Conservation (phyloP, 2,329 filamentous ascomycete species). For the Calonectria multiphialidica region DNA sequence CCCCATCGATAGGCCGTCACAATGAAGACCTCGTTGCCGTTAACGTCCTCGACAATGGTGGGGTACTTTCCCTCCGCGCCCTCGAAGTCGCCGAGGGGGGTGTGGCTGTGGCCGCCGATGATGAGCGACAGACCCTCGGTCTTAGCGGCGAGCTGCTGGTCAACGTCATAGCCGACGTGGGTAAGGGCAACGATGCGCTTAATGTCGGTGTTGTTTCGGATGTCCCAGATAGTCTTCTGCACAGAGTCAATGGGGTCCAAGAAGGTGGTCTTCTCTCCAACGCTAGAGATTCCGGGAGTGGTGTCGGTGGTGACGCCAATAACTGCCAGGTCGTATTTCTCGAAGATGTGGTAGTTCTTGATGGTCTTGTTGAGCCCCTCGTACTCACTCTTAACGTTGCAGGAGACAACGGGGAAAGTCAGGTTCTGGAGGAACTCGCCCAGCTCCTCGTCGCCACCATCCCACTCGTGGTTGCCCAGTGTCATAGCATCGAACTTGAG, state of each 20-base stretch:
- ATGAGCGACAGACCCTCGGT: conserved; percentile 76
- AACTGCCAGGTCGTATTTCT: conserved; percentile 70
- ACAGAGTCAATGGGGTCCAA: conserved; percentile 68
- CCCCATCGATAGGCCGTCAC: conserved; percentile 78
- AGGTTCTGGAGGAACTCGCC: conserved; percentile 72
- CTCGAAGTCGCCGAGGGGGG: conserved; percentile 70
- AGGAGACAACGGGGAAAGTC: conserved; percentile 73
- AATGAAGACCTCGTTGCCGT: conserved; percentile 76
- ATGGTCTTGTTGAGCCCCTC: conserved; percentile 71
- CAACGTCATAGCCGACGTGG: conserved; percentile 75
- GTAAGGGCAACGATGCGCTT: conserved; percentile 75
- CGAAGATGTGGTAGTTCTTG: conserved; percentile 74
- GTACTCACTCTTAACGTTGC: conserved; percentile 73
- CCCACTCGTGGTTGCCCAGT: conserved; percentile 76
- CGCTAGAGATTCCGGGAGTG: conserved; percentile 68
- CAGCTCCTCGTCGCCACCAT: conserved; percentile 72
- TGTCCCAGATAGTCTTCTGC: conserved; percentile 72
- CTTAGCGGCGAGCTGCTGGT: conserved; percentile 69
- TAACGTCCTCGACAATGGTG: conserved; percentile 70
- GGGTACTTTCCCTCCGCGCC: conserved; percentile 71
- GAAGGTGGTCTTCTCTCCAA: conserved; percentile 69
- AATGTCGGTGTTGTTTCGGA: conserved; percentile 71
- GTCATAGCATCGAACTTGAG: conserved; percentile 78
- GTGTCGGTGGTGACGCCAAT: conserved; percentile 74
- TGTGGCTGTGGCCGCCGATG: conserved; percentile 73